Conservation (phyloP, 768 basidiomycete species). For the Trametes meyenii region DNA sequence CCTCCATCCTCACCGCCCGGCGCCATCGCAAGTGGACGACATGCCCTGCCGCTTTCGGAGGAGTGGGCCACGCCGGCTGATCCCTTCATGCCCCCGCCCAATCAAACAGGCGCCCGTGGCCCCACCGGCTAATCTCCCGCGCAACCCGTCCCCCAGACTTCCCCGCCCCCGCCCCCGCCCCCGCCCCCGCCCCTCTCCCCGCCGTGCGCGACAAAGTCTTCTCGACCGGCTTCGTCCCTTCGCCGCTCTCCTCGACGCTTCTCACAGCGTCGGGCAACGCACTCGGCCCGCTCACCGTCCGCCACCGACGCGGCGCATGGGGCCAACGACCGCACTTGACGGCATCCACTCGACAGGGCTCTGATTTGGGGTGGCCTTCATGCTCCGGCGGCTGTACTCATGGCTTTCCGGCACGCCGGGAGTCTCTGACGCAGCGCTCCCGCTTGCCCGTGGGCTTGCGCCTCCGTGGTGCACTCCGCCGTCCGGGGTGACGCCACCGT, state of each 20-base stretch:
- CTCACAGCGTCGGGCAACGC: neutral
- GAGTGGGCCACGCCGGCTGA: slow-evolving; percentile 8
- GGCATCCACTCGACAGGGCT: slow-evolving; percentile 8
- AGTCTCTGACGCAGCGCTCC: neutral
- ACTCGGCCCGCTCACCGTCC: no score
- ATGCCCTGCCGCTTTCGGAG: slow-evolving; percentile 9
- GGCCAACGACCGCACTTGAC: neutral
- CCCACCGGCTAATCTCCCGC: slow-evolving; percentile 13
- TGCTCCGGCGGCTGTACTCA: slow-evolving; percentile 16
- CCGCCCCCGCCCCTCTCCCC: slow-evolving; percentile 4
- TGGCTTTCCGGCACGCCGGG: neutral
- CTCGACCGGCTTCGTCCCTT: neutral
- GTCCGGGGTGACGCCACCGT: neutral
- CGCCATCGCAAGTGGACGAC: slow-evolving; percentile 10
- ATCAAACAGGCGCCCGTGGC: slow-evolving; percentile 5
- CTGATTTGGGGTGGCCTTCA: slow-evolving; percentile 20
- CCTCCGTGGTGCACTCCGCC: neutral
- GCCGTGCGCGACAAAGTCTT: neutral
- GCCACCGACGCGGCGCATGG: neutral
- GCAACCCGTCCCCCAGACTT: neutral
- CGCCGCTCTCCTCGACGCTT: neutral
- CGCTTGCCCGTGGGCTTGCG: neutral
- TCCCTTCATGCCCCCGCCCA: neutral
- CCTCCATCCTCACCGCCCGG: neutral
- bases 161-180: slow-evolving; percentile 10